phyloP scores from a whole-genome alignment of 306 rosid species.

The Casuarina glauca region DNA sequence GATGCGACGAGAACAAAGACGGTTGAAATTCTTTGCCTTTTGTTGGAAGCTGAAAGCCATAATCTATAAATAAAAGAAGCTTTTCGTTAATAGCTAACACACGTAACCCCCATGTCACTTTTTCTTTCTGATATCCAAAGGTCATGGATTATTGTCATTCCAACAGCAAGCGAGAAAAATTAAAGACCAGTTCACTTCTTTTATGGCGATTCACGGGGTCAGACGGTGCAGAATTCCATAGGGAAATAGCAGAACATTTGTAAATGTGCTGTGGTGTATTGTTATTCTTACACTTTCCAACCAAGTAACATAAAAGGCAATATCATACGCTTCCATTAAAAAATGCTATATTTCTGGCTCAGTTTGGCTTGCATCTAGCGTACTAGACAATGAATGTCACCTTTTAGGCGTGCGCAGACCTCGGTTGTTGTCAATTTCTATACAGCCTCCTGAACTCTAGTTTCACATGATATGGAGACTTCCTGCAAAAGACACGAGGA shows the following conservation, averaged over 20 bases:
- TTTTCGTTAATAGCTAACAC: no score
- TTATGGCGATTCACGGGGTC: no score
- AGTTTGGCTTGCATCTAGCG: not conserved
- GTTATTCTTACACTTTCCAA: not conserved
- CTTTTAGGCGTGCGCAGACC: not conserved
- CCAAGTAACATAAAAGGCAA: not conserved
- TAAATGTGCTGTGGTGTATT: slow-evolving; percentile 13
- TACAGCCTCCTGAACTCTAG: slow-evolving; percentile 34
- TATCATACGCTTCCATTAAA: not conserved
- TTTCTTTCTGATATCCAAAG: no score
- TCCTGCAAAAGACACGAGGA: slow-evolving; percentile 47
- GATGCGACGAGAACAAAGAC: no score
- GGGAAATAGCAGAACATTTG: not conserved
- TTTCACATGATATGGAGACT: slow-evolving; percentile 62
- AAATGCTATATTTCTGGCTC: not conserved
- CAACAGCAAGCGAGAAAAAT: no score
- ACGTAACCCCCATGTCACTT: no score
- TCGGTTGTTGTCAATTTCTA: slow-evolving; percentile 13
- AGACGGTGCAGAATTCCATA: not conserved
- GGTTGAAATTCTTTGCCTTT: no score
- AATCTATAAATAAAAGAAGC: no score
- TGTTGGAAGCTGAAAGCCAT: no score
- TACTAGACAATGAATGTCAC: not conserved
- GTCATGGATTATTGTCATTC: no score
- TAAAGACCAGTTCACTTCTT: no score